Percentiles rank a stretch among this genome's conserved stretches.
Evolutionary conservation across 345 rosid species (phyloP).

Genomic region (Lumnitzera racemosa): DNA sequence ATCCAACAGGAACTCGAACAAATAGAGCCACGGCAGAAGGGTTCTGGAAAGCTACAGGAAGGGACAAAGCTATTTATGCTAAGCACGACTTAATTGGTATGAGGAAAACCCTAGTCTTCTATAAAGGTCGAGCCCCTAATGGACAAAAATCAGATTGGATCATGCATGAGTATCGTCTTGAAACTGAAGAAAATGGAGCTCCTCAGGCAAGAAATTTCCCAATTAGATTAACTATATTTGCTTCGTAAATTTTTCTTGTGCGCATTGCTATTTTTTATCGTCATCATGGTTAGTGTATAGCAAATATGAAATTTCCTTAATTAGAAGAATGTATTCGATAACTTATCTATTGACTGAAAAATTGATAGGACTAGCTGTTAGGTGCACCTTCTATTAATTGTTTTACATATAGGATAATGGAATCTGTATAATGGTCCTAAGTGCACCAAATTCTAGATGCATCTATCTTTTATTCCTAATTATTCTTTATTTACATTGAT

Average conservation of each 20-base stretch:
- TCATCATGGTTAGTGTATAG: no score
- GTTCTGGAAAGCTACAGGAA: conserved; percentile 98
- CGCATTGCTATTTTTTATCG: not conserved
- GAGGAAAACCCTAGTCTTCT: conserved; percentile 93
- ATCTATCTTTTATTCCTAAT: no score
- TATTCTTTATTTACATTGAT: no score
- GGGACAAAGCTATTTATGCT: conserved; percentile 85
- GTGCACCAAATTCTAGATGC: no score
- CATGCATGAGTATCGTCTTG: conserved; percentile 96
- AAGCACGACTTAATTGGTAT: conserved; percentile 83
- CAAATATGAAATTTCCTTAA: no score
- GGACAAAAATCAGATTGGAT: conserved; percentile 96
- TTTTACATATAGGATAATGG: no score
- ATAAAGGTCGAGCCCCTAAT: conserved; percentile 92
- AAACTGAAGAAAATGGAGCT: conserved; percentile 82
- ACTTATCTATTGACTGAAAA: not conserved
- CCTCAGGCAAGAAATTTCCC: conserved; percentile 38
- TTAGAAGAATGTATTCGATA: no score
- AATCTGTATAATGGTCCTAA: no score
- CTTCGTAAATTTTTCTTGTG: not conserved
- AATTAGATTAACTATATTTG: not conserved
- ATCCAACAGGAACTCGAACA: conserved; percentile 95
- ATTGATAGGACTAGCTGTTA: no score
- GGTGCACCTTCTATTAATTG: no score
- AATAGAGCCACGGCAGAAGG: conserved; percentile 96